Evolutionary conservation across 257 asterid species (phyloP), one percentile per base, ranked within the genome.

Genomic region (Primulina eburnea): DNA sequence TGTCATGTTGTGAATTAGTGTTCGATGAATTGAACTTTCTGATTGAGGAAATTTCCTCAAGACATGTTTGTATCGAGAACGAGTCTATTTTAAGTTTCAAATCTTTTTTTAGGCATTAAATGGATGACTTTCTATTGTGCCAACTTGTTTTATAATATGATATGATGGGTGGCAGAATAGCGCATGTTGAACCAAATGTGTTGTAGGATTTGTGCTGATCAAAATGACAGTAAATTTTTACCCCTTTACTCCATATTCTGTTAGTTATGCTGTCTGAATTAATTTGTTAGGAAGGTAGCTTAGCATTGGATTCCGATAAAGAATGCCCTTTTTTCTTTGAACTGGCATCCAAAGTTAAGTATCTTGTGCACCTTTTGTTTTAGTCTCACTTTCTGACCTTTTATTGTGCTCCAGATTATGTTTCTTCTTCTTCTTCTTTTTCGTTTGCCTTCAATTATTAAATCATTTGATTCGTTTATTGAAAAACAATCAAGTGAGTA

Each of bases 1-100:
- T 68, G 55, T 62, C 69, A 53, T 68, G 82, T 77, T 86, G 88
- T 71, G 38, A 76, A 60, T 78, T 85, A 83, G 88, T 70, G 75
- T 80, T 80, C 79, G 79, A 78, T 76, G 80, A 75, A 75, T 75
- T 79, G 72, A 47, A 16, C 68, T 77, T 81, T 82, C 88, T 86
- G 79, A 86, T 85, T 68, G 76, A 84, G 93, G 88, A 72, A 71
- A 74, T 71, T 75, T 76, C 80, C 75, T 76, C 56, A 67, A 75
- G 86, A 83, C 92, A 80, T 86, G 92, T 84, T 89, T 89, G 96
- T 91, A 86, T 89, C 95, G 86, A 89, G 79, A 87, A 81, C 87
- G 79, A 79, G 83, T 84, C 83, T 79, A 50, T 17, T 50, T 20
- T 17, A 50, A 0, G 21, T 50, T 50, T 50, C 20, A 43, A 50